Conservation (phyloP, 2,329 filamentous ascomycete species). For the Pyricularia pennisetigena region DNA sequence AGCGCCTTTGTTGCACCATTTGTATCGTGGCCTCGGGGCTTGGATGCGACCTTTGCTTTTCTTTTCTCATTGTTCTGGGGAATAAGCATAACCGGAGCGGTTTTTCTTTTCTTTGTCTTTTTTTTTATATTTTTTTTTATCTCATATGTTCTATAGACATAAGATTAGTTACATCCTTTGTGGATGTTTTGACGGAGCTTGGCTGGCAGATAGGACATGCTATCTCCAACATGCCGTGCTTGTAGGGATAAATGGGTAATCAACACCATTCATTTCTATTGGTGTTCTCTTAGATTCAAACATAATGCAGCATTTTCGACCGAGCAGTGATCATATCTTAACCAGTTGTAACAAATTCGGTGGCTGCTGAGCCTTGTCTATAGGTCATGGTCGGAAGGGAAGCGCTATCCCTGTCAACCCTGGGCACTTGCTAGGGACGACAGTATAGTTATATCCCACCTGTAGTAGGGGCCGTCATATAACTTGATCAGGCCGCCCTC, state of each 20-base stretch:
- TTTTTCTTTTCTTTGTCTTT: neutral
- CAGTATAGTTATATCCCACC: too few species aligned
- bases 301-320: neutral
- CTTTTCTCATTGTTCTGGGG: neutral
- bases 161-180: neutral
- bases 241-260: neutral
- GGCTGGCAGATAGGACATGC: neutral
- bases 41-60: neutral
- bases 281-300: neutral
- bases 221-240: neutral
- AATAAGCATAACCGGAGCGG: neutral
- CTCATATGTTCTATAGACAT: neutral
- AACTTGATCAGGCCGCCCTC: too few species aligned
- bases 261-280: neutral
- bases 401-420: too few species aligned
- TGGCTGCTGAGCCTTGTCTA: too few species aligned
- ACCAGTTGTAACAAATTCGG: too few species aligned
- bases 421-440: too few species aligned
- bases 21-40: too few species aligned
- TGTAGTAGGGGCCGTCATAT: too few species aligned
- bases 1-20: too few species aligned
- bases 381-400: too few species aligned
- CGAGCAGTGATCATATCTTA: too few species aligned
- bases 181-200: too few species aligned
- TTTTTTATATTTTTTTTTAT: neutral